These are phyloP conservation scores for Cicer bijugum DNA, from an alignment of 306 rosid species.

Conservation along the genomic window DNA sequence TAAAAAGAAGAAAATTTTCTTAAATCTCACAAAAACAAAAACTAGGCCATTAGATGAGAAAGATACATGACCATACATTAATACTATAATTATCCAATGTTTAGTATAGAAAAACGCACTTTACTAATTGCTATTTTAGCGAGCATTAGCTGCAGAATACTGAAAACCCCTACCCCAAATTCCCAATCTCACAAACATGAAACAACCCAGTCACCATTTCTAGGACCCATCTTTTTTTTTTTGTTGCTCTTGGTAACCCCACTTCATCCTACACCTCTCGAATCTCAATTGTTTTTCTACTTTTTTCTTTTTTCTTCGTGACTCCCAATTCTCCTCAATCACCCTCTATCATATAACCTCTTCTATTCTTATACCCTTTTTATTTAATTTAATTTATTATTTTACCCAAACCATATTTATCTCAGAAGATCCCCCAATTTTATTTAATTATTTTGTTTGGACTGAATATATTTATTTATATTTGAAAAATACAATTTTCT, in stretches of 20 bases:
- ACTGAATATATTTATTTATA: background rate
- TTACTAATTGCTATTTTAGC: background rate
- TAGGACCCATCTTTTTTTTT: conserved; percentile 25
- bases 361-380: too few species aligned
- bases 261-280: conserved; percentile 19
- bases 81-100: background rate
- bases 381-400: background rate
- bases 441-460: background rate
- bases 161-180: background rate
- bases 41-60: background rate
- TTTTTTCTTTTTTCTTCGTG: background rate
- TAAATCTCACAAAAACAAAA: background rate
- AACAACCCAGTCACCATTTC: background rate
- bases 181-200: background rate
- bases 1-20: background rate
- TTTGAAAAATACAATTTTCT: background rate
- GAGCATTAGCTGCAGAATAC: conserved; percentile 12
- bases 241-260: background rate
- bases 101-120: background rate
- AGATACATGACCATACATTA: background rate
- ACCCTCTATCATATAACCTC: background rate
- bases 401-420: background rate
- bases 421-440: background rate
- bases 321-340: background rate
- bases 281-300: background rate